A percentile compares a stretch with the other conserved stretches of the same genome.
These are phyloP conservation scores for Xylaria longipes DNA, from an alignment of 495 filamentous ascomycete species.

Conservation along the genomic window DNA sequence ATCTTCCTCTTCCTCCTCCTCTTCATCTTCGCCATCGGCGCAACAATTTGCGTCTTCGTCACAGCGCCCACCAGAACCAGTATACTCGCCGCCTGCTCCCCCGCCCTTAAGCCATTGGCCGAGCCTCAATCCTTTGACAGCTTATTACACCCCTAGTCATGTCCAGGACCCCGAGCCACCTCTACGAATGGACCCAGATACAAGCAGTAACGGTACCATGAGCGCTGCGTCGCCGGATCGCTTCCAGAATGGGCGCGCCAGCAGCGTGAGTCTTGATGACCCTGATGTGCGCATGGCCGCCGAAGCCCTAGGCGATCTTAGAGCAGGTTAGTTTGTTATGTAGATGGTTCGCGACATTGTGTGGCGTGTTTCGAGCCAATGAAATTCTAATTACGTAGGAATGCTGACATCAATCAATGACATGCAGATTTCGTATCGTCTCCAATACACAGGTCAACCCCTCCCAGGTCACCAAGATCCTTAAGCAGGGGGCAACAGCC, in stretches of 20 bases:
- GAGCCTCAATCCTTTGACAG: constrained; percentile 59
- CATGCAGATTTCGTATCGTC: constrained; percentile 62
- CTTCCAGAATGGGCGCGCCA: constrained; percentile 46
- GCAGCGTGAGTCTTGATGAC: constrained; percentile 79
- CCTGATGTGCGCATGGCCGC: constrained; percentile 80
- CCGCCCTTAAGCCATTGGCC: constrained; percentile 53
- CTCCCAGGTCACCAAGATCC: constrained; percentile 41
- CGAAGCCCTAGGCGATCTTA: constrained; percentile 83
- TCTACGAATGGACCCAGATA: constrained; percentile 42
- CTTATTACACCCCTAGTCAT: constrained; percentile 57
- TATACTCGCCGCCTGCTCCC: constrained; percentile 38
- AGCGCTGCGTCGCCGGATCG: constrained; percentile 51
- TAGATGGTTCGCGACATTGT: constrained; percentile 12
- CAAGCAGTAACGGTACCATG: constrained; percentile 39
- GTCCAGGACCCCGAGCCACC: constrained; percentile 44
- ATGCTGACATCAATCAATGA: constrained; percentile 29
- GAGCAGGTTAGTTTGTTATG: constrained; percentile 67
- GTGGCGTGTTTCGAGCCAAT: neutral
- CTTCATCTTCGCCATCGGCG: constrained; percentile 23
- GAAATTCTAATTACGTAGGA: neutral
- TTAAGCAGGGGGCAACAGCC: constrained; percentile 46
- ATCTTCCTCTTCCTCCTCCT: constrained; percentile 20
- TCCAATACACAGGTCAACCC: constrained; percentile 52
- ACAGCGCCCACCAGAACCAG: constrained; percentile 36
- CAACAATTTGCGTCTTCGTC: constrained; percentile 29